Percentiles rank a stretch among this genome's conserved stretches.
phyloP scores from a whole-genome alignment of 1,139 yeast species.

The Candida sp. region DNA sequence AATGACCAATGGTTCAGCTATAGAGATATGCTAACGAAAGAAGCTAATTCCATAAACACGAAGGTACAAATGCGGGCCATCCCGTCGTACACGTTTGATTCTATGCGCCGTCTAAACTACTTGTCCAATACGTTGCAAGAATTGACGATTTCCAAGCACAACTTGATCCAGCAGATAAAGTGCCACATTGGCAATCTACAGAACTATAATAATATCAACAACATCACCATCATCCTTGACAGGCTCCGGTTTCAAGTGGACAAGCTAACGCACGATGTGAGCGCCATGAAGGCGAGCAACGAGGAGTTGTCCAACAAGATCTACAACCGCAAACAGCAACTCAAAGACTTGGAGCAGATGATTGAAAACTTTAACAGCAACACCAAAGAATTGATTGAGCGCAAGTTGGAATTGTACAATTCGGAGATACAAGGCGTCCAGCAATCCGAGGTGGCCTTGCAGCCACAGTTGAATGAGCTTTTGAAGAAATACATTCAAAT shows the following conservation, averaged over 20 bases:
- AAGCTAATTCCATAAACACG: background rate
- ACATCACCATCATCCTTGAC: conserved; percentile 13
- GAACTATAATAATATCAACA: conserved; percentile 16
- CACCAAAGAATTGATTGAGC: conserved; percentile 19
- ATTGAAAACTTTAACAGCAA: conserved; percentile 20
- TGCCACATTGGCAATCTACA: conserved; percentile 16
- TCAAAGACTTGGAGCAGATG: conserved; percentile 23
- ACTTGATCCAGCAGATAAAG: conserved; percentile 20
- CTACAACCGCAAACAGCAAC: conserved; percentile 26
- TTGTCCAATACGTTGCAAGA: conserved; percentile 36
- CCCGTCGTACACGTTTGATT: conserved; percentile 38
- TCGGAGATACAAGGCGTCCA: conserved; percentile 33
- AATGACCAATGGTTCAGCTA: conserved; percentile 26
- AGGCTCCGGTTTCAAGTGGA: conserved; percentile 14
- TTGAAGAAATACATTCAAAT: conserved; percentile 22
- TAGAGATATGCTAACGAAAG: conserved; percentile 12
- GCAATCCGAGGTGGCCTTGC: conserved; percentile 25
- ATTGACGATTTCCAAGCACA: conserved; percentile 23
- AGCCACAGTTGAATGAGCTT: conserved; percentile 23
- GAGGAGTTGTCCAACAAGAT: conserved; percentile 31
- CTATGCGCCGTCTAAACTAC: conserved; percentile 36
- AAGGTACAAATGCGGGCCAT: conserved; percentile 7
- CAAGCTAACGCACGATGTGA: conserved; percentile 20
- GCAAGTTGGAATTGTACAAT: conserved; percentile 30
- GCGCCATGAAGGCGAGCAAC: conserved; percentile 26